Base-by-base conservation (phyloP, 2,329 filamentous ascomycete genomes). In the Epichloe sibirici region DNA sequence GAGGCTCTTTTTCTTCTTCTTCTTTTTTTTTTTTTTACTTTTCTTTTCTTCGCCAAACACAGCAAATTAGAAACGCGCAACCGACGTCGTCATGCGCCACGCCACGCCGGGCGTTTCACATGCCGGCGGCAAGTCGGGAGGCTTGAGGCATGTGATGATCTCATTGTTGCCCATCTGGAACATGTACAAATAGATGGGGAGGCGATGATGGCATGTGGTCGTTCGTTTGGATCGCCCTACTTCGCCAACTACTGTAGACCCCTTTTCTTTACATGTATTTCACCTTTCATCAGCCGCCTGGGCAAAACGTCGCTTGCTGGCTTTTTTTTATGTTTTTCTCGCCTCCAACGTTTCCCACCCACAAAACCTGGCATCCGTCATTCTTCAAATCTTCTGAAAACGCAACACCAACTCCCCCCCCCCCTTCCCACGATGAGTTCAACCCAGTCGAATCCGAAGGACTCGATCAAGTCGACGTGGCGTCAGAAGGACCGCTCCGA, bases 401-500 rank as follows among this genome's bases (percentile, higher is more conserved):
- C 31, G 31, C 31, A 31, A 8, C 31, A 4, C 9, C 9, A 11
- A 31, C 28, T 11, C 28, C 17, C 17, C 17, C 2, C 17, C 17
- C 17, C 17, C 17, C 2, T 21, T 21, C 17, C 15, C 23, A 28
- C 13, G 5, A 52, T 52, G 51, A 49, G 51, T 47, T 15, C 38
- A 8, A 25, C 39, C 1, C 31, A 9, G 12, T n/a, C 39, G 15
- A 51, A 49, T 21, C 49, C 49, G 5, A 48, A 44, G 15, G 53
- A 54, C 42, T 54, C 53, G 9, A 54, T 54, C n/a, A 54, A 51
- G 45, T 52, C 49, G 34, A 54, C 53, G n/a, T 54, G 53, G 53
- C 49, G 49, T 2, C 39, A 23, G 2, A 54, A 54, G 35, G 45
- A 51, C 21, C 53, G 53, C 34, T 54, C 53, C 8, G 53, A 54